Evolutionary conservation across 1,284 basidiomycete species (phyloP), one percentile per base, ranked within the genome.

Genomic region (Blastosporella zonata): DNA sequence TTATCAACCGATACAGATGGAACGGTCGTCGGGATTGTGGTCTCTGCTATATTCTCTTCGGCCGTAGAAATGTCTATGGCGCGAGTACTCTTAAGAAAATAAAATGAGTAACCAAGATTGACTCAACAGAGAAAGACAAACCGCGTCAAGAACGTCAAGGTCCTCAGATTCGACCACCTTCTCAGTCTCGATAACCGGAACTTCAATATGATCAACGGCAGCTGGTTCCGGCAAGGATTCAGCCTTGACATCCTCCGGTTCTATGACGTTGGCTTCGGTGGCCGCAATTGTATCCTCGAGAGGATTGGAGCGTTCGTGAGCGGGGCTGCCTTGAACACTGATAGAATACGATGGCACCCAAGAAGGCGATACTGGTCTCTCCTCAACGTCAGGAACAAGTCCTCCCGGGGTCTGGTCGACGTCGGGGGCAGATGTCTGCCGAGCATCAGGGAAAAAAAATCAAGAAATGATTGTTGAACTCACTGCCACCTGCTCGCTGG

Each of bases 321-420:
- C 49, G 6, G 62, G 63, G 33, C 62, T 67, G 27, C 64, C 65
- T 50, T 67, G 65, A 18, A 52, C 55, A 47, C 58, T 59, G 33
- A 65, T 60, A 13, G 62, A 60, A 49, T 67, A 66, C 1, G 64
- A 67, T 17, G 63, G 55, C 2, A 61, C 55, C 64, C 61, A 62
- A 34, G 61, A 56, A 23, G 58, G 50, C 6, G 57, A 58, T 17
- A 36, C 37, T 22, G 50, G 47, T 29, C 48, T 52, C 10, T 55
- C 55, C 23, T 52, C 49, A 12, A 17, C n/a, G 17, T 38, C 37
- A 8, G 50, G 33, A 21, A 5, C 38, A 13, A 47, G 44, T n/a
- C 45, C 44, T 29, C 41, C 23, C 6, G 41, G 23, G 17, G 43
- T 38, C 7, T 49, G 12, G 7, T 31, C 25, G 9, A 27, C 33